Evolutionary conservation across 1,139 yeast genomes (phyloP), one percentile per base, ranked within the genome.

Genomic region (Blastobotrys illinoisensis): DNA sequence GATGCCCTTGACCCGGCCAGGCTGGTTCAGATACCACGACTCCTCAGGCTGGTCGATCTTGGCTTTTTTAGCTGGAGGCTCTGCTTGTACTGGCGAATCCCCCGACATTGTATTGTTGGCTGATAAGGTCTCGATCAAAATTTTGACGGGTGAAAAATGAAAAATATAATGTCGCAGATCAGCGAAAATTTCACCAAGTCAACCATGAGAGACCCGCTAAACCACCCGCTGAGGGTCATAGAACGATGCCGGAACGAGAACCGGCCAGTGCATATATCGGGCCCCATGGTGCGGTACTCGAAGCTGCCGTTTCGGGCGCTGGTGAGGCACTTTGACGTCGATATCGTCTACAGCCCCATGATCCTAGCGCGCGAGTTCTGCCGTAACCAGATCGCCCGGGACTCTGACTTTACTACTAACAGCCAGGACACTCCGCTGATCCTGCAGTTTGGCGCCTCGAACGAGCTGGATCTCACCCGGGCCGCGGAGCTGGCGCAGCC

Each of bases 231-330:
- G 14, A 67, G 72, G 44, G 80, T 85, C 32, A 74, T 85, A 23
- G 72, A 75, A 47, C 71, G 74, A 59, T 74, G 80, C 62, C 68
- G 70, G 56, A 61, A 57, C 14, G 75, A 77, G 51, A 78, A 79
- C 0, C 72, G 88, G 55, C 88, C 90, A 0, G 93, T 85, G 0
- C 80, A 78, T 57, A 80, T 93, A 14, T 93, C 96, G 0, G 99
- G 98, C 0, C 99, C 99, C 5, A 93, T 93, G 99, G 99, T 93
- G 1, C 76, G 99, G 53, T 93, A 93, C 73, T 89, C 97, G 1
- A 93, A 93, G 69, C 79, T 95, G 46, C 97, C 99, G 3, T 93
- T 93, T 66, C 78, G 99, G 50, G 88, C 88, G 58, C 73, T 88
- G 5, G 81, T 91, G 13, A 78, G 97, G 46, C 83, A 85, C 51